These are phyloP conservation scores for Solanum pennellii DNA, from an alignment of 257 asterid species.

Conservation along the genomic window DNA sequence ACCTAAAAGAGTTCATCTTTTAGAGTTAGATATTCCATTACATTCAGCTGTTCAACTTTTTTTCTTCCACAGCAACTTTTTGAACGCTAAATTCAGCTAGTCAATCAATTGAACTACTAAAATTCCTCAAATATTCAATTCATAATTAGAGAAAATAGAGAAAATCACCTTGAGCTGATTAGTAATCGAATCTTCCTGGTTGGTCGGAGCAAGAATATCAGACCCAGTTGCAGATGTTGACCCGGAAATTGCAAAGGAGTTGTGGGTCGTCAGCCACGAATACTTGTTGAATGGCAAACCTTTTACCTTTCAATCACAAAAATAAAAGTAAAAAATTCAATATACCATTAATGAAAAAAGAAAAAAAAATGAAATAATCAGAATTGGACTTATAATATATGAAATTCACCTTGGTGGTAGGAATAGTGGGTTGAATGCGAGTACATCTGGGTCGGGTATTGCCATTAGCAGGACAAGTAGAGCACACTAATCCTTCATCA, in stretches of 20 bases:
- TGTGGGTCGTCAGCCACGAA: slow-evolving; percentile 86
- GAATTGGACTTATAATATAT: not conserved
- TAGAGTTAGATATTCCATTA: not conserved
- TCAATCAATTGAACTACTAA: not conserved
- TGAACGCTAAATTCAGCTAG: too few relatives aligned
- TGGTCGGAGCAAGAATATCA: slow-evolving; percentile 52
- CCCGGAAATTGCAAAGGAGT: slow-evolving; percentile 57
- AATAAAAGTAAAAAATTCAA: not conserved
- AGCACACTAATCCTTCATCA: slow-evolving; percentile 51
- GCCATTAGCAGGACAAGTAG: slow-evolving; percentile 55
- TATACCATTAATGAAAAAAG: not conserved
- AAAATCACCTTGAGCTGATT: slow-evolving; percentile 44
- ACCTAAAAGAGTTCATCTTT: not conserved
- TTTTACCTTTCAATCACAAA: slow-evolving; percentile 20
- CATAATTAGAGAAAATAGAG: not conserved
- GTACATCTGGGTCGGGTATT: slow-evolving; percentile 73
- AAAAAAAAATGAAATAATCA: not conserved
- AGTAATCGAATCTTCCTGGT: slow-evolving; percentile 63
- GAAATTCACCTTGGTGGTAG: slow-evolving; percentile 40
- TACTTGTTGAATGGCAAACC: slow-evolving; percentile 59
- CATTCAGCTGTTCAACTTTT: not conserved
- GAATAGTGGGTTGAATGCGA: slow-evolving; percentile 53
- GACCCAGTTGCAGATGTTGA: slow-evolving; percentile 48
- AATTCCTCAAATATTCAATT: not conserved
- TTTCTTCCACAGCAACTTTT: not conserved